These are phyloP conservation scores for Piromyces finnis DNA, from an alignment of 192 early-diverging fungal genomes.

Conservation along the genomic window DNA sequence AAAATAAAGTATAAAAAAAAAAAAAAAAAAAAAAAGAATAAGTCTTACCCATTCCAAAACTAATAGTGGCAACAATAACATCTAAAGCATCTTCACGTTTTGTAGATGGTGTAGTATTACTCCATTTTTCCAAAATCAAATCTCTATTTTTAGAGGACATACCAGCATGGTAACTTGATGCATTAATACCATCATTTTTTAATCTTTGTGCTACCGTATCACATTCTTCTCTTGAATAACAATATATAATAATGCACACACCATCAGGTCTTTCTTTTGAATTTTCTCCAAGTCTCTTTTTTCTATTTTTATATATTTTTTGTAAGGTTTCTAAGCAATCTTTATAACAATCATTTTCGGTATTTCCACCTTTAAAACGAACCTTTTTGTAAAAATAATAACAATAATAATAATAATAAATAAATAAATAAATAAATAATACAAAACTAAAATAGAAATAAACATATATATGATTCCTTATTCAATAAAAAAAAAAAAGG, in stretches of 20 bases:
- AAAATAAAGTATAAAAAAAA: no score
- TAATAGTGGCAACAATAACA: constrained; percentile 85
- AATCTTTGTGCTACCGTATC: neutral
- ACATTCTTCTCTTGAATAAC: neutral
- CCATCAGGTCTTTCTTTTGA: neutral
- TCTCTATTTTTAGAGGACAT: neutral
- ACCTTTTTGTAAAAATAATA: no score
- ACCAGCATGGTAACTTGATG: neutral
- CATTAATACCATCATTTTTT: neutral
- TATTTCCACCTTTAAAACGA: neutral
- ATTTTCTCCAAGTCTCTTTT: neutral
- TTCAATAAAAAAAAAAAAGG: no score
- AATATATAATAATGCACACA: neutral
- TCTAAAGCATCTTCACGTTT: constrained; percentile 1
- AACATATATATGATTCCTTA: no score
- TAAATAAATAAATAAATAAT: no score
- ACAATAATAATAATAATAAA: no score
- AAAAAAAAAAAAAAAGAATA: no score
- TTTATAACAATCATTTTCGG: neutral
- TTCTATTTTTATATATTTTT: neutral
- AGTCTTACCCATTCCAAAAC: constrained; percentile 90
- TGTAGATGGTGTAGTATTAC: neutral
- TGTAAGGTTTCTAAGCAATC: neutral
- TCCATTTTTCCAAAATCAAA: neutral
- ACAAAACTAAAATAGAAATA: no score